These are phyloP conservation scores for Galeopsis tetrahit DNA, from an alignment of 257 asterid genomes.

Conservation along the genomic window DNA sequence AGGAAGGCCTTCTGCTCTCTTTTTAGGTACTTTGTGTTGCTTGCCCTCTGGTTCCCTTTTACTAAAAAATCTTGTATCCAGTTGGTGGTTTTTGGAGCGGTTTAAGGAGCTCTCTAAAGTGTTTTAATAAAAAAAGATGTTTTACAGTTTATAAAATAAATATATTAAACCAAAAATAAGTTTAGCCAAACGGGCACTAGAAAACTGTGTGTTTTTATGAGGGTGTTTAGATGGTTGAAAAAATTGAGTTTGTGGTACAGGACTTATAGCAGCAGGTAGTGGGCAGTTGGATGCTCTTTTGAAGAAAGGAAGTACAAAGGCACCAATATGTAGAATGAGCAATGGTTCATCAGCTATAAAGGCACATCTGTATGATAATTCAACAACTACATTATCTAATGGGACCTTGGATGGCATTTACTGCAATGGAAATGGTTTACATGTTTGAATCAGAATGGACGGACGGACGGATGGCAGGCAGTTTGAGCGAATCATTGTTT, in stretches of 20 bases:
- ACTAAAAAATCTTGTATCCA: too few species aligned
- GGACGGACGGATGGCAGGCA: not conserved
- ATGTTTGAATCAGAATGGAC: constrained; percentile 39
- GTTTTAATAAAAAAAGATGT: too few species aligned
- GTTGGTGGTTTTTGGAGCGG: too few species aligned
- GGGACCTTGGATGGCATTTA: constrained; percentile 62
- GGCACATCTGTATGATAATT: constrained; percentile 49
- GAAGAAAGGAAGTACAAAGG: constrained; percentile 41
- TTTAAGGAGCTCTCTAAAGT: too few species aligned
- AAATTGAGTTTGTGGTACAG: constrained; percentile 39
- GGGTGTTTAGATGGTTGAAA: not conserved
- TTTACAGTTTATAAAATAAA: too few species aligned
- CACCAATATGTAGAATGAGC: constrained; percentile 41
- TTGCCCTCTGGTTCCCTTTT: not conserved
- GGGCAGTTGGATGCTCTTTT: constrained; percentile 65
- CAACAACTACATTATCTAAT: constrained; percentile 50
- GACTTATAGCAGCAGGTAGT: constrained; percentile 70
- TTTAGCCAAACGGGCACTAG: too few species aligned
- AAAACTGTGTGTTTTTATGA: too few species aligned
- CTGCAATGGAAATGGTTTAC: constrained; percentile 70
- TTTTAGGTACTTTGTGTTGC: constrained; percentile 51
- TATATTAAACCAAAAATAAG: too few species aligned
- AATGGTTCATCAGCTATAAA: constrained; percentile 56
- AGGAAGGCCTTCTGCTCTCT: constrained; percentile 71
- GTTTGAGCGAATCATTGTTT: constrained; percentile 21